phyloP scores from a whole-genome alignment of 2,329 filamentous ascomycete species.

The Paraconiothyrium brasiliense region DNA sequence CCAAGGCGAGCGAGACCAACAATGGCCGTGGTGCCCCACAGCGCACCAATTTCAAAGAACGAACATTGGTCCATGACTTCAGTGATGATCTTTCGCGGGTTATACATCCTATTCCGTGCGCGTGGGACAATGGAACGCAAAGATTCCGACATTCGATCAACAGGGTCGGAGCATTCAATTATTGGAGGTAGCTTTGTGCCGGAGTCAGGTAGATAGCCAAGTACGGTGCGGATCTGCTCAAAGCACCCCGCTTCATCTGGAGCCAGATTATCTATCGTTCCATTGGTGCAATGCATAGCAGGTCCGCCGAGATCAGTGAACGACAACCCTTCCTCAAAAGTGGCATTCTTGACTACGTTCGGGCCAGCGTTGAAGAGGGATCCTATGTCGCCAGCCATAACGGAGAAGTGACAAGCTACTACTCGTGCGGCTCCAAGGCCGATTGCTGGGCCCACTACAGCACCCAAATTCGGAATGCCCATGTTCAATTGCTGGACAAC shows the following conservation, averaged over 20 bases:
- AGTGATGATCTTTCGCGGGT: conserved; percentile 65
- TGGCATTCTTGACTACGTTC: conserved; percentile 69
- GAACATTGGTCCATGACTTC: conserved; percentile 64
- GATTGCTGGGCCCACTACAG: conserved; percentile 70
- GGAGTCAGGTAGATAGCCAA: conserved; percentile 67
- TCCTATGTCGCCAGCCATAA: conserved; percentile 72
- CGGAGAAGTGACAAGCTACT: conserved; percentile 70
- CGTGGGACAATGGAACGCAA: conserved; percentile 67
- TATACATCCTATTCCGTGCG: conserved; percentile 67
- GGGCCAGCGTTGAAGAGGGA: conserved; percentile 71
- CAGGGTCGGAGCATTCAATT: conserved; percentile 58
- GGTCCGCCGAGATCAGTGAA: conserved; percentile 69
- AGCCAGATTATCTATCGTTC: conserved; percentile 72
- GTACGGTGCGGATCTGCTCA: conserved; percentile 66
- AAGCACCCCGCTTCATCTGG: conserved; percentile 69
- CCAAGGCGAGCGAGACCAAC: conserved; percentile 67
- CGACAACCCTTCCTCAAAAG: conserved; percentile 69
- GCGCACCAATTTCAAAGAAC: conserved; percentile 71
- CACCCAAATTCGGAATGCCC: conserved; percentile 71
- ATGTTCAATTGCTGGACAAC: conserved; percentile 68
- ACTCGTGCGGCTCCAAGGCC: conserved; percentile 70
- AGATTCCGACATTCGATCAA: conserved; percentile 58
- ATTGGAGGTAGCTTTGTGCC: conserved; percentile 65
- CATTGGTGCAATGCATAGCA: conserved; percentile 70
- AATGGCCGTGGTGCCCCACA: conserved; percentile 71